Evolutionary conservation across 805 yeast genomes (phyloP).

Genomic region (Suhomyces sp.): DNA sequence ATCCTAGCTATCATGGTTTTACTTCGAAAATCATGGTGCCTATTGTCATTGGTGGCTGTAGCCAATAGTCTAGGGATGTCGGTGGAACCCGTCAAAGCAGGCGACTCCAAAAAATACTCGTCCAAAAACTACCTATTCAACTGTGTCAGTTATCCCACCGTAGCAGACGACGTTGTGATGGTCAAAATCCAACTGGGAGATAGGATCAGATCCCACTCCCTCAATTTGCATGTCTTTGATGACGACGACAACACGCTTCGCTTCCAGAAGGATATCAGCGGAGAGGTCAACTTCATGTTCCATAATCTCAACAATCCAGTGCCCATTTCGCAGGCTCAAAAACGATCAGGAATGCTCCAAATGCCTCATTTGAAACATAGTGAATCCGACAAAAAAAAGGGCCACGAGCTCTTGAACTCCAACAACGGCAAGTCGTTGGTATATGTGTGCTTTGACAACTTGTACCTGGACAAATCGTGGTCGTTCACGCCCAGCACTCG

Average conservation of each 20-base stretch:
- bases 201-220: slow-evolving; percentile 28
- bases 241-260: slow-evolving; percentile 35
- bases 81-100: slow-evolving; percentile 32
- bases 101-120: slow-evolving; percentile 29
- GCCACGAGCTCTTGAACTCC: slow-evolving; percentile 16
- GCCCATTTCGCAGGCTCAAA: slow-evolving; percentile 8
- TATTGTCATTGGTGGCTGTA: neutral
- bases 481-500: slow-evolving; percentile 31
- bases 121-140: slow-evolving; percentile 27
- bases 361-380: slow-evolving; percentile 3
- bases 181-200: slow-evolving; percentile 31
- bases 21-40: neutral
- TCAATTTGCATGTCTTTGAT: slow-evolving; percentile 38
- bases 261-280: slow-evolving; percentile 25
- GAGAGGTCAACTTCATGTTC: slow-evolving; percentile 34
- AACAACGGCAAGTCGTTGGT: slow-evolving; percentile 27
- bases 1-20: neutral
- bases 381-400: slow-evolving; percentile 10
- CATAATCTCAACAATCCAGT: slow-evolving; percentile 34
- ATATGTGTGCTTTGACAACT: slow-evolving; percentile 42
- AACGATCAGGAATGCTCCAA: slow-evolving; percentile 9
- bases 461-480: slow-evolving; percentile 42
- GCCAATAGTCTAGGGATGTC: slow-evolving; percentile 31
- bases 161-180: slow-evolving; percentile 36
- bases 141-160: slow-evolving; percentile 37